These are phyloP conservation scores for Pilasporangium apinafurcum DNA, from an alignment of 352 stramenopile species.

Conservation along the genomic window DNA sequence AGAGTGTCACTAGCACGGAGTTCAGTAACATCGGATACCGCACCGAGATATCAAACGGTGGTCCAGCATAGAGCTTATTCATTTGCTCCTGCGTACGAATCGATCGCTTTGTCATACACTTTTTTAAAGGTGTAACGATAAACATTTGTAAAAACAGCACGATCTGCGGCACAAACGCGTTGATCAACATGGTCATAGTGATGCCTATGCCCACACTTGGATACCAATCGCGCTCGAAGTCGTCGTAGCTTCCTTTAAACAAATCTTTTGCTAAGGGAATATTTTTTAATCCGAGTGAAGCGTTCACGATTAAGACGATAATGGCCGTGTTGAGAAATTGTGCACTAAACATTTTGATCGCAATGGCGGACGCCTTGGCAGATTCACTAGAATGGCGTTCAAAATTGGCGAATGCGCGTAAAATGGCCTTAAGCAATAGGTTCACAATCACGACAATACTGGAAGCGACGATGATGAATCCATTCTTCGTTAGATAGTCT, in stretches of 20 bases:
- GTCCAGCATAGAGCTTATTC: slow-evolving; percentile 70
- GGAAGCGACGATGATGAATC: slow-evolving; percentile 57
- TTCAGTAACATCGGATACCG: slow-evolving; percentile 83
- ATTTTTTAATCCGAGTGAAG: slow-evolving; percentile 26
- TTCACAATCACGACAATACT: slow-evolving; percentile 75
- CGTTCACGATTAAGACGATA: slow-evolving; percentile 78
- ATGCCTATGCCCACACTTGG: slow-evolving; percentile 82
- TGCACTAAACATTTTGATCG: slow-evolving; percentile 72
- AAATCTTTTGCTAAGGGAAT: slow-evolving; percentile 49
- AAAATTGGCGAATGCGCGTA: slow-evolving; percentile 61
- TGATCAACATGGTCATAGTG: slow-evolving; percentile 84
- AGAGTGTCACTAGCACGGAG: slow-evolving; percentile 77
- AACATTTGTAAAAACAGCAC: slow-evolving; percentile 57
- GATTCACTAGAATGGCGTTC: slow-evolving; percentile 81
- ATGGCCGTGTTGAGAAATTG: slow-evolving; percentile 84
- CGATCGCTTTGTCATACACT: slow-evolving; percentile 23
- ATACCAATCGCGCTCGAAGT: slow-evolving; percentile 86
- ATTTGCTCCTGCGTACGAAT: slow-evolving; percentile 72
- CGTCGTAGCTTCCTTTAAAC: slow-evolving; percentile 68
- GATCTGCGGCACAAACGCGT: slow-evolving; percentile 61
- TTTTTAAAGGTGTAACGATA: slow-evolving; percentile 40
- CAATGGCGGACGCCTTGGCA: slow-evolving; percentile 59
- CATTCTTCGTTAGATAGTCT: slow-evolving; percentile 61
- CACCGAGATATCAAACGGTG: slow-evolving; percentile 67
- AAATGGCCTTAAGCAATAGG: slow-evolving; percentile 58